Evolutionary conservation across 2,329 filamentous ascomycete species (phyloP).

Genomic region (Clarireedia monteithiana): DNA sequence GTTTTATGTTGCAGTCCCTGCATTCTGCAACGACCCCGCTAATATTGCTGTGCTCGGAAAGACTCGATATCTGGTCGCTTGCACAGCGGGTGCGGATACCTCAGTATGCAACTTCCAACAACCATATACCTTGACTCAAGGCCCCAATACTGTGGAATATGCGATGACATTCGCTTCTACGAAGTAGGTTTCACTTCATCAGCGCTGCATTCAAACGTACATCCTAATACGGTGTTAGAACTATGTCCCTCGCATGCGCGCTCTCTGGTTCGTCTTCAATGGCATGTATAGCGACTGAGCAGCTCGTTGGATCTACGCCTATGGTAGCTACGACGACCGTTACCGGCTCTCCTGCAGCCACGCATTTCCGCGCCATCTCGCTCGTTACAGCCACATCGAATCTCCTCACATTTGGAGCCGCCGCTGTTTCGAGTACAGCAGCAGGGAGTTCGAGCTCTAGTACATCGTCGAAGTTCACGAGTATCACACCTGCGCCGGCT

Average conservation of each 20-base stretch:
- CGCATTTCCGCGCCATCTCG: slow-evolving; percentile 10
- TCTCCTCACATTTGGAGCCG: slow-evolving; percentile 11
- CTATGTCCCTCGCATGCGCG: not conserved
- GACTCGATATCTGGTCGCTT: slow-evolving; percentile 14
- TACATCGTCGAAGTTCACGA: not conserved
- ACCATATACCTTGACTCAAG: slow-evolving; percentile 17
- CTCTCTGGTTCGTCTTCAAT: slow-evolving; percentile 3
- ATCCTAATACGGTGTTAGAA: not conserved
- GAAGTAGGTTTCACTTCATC: not conserved
- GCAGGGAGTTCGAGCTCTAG: too few species aligned
- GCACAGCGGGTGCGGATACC: slow-evolving; percentile 4
- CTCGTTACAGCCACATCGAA: slow-evolving; percentile 6
- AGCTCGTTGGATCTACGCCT: not conserved
- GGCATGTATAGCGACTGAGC: slow-evolving; percentile 2
- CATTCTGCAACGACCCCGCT: not conserved
- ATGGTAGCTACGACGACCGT: slow-evolving; percentile 2
- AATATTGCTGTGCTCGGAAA: not conserved
- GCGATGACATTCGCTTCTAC: slow-evolving; percentile 9
- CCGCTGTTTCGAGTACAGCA: not conserved
- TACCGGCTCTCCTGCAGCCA: slow-evolving; percentile 8
- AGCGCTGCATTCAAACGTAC: too few species aligned
- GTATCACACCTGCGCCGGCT: not conserved
- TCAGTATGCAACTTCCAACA: slow-evolving; percentile 14
- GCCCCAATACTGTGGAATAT: slow-evolving; percentile 12
- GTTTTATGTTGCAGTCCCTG: not conserved